Conservation (phyloP, 139 green algal genomes). For the Chlorella sp. region DNA sequence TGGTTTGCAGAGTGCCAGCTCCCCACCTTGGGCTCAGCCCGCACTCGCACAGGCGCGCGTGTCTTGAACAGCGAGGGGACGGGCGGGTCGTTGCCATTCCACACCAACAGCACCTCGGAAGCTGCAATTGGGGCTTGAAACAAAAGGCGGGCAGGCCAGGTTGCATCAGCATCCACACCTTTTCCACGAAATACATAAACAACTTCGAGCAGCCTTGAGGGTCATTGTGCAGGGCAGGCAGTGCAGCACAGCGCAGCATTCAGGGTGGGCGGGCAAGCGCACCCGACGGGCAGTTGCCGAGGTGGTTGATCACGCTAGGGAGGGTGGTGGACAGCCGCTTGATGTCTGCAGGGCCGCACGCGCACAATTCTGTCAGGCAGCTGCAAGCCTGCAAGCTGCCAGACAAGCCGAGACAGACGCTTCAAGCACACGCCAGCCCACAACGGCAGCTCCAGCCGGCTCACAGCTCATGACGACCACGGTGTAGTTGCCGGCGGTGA, state of each 20-base stretch:
- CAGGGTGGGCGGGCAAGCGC: background rate
- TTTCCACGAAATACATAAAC: too few species aligned
- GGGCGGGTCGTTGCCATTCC: slow-evolving; percentile 14
- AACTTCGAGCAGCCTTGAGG: background rate
- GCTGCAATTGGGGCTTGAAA: background rate
- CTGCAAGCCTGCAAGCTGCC: background rate
- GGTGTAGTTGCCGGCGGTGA: background rate
- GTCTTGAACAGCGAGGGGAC: background rate
- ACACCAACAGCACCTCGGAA: slow-evolving; percentile 17
- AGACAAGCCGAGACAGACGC: background rate
- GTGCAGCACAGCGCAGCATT: background rate
- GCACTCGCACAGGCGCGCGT: background rate
- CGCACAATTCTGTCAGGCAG: background rate
- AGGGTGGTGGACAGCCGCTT: slow-evolving; percentile 11
- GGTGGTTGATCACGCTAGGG: slow-evolving; percentile 1
- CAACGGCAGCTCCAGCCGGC: too few species aligned
- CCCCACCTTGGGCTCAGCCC: background rate
- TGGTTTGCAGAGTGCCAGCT: too few species aligned
- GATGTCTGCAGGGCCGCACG: background rate
- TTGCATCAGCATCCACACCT: too few species aligned
- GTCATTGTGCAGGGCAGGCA: background rate
- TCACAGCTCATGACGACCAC: background rate
- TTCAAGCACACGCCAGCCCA: background rate
- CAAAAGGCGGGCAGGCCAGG: background rate
- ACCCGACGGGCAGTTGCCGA: slow-evolving; percentile 9